Conservation (phyloP, 2,329 filamentous ascomycete genomes). For the Bipolaris sorokiniana region DNA sequence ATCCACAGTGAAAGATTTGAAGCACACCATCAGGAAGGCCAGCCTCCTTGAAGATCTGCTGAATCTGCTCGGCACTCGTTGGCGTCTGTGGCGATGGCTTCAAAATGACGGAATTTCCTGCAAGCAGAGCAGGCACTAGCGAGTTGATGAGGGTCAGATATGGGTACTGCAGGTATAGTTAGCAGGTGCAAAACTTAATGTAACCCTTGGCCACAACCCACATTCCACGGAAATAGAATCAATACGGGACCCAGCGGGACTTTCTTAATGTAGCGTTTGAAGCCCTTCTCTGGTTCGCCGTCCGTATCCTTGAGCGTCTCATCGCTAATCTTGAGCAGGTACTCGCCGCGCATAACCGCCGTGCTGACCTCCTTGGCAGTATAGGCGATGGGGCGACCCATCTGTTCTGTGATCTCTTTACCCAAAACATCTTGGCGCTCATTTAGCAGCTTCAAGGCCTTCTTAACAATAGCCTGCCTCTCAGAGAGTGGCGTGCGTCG, state of each 20-base stretch:
- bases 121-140: constrained; percentile 85
- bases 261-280: constrained; percentile 89
- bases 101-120: constrained; percentile 88
- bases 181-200: constrained; percentile 20
- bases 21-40: constrained; percentile 84
- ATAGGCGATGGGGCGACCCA: constrained; percentile 91
- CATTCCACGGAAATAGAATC: constrained; percentile 95
- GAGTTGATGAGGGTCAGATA: constrained; percentile 94
- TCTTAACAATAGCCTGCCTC: constrained; percentile 79
- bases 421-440: constrained; percentile 80
- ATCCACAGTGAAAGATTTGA: constrained; percentile 91
- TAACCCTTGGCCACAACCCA: constrained; percentile 58
- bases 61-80: constrained; percentile 84
- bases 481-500: constrained; percentile 75
- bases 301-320: constrained; percentile 80
- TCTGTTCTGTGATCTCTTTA: constrained; percentile 87
- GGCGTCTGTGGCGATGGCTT: constrained; percentile 96
- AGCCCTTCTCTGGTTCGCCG: constrained; percentile 84
- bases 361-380: constrained; percentile 83
- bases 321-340: constrained; percentile 81
- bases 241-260: constrained; percentile 86
- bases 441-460: constrained; percentile 73
- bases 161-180: constrained; percentile 71
- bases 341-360: constrained; percentile 83
- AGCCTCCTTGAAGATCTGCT: constrained; percentile 76